Base-by-base conservation (phyloP, 2,329 filamentous ascomycete genomes). In the Orbilia javanica region DNA sequence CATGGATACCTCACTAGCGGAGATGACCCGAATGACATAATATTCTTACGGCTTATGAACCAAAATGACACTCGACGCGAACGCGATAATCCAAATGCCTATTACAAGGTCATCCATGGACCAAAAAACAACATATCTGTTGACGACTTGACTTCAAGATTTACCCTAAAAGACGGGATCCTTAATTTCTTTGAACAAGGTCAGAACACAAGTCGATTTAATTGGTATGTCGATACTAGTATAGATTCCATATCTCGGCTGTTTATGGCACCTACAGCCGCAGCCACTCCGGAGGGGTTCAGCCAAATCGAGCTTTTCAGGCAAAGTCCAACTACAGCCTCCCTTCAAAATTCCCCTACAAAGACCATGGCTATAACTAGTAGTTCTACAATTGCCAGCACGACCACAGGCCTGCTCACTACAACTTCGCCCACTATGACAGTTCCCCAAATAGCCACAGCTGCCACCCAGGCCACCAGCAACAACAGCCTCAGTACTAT, bases 1-100 rank as follows among this genome's bases (percentile, higher is more conserved):
- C 72, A 70, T 20, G 72, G 72, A 2, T 76, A 76, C 39, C 72
- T 76, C 2, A 55, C 65, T 7, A 57, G 65, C 22, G 57, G 57
- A 34, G 25, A 70, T 60, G 65, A 64, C 10, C 18, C 29, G 15
- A 44, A 57, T 4, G 65, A 76, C 20, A 60, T 76, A 7, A 48
- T 76, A 18, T 76, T 76, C 48, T 27, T 76, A 8, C 72, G 72
- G 1, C 55, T 46, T 34, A 34, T 42, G 1, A 15, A n/a, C 6
- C 29, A 22, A 15, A 53, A 27, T 3, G 7, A 57, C 1, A 31
- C 71, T 20, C 42, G 48, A 3, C 29, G 36, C 10, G 27, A 69
- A 15, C 15, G 11, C 1, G 44, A 64, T 11, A 50, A 39, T 11
- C 29, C 55, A 5, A 69, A 36, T 13, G 11, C 34, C 11, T 70